Percentiles rank a stretch among this genome's conserved stretches.
Evolutionary conservation across 2,329 filamentous ascomycete species (phyloP).

Genomic region (Cladosporium sp.): DNA sequence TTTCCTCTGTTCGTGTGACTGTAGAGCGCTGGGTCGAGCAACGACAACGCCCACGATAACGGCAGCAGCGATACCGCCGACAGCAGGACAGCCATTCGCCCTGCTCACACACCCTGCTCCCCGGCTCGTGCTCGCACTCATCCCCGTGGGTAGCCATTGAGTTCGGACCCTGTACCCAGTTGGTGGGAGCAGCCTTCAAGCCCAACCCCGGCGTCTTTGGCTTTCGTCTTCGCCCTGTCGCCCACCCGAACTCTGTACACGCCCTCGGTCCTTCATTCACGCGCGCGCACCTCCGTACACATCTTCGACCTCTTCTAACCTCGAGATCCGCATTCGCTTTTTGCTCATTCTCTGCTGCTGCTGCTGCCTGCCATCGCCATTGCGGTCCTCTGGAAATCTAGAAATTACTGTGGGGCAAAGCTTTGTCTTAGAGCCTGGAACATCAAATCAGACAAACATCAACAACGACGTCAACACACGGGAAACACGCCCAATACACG

Average conservation of each 20-base stretch:
- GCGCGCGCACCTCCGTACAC: neutral
- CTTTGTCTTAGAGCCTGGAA: neutral
- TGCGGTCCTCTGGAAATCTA: neutral
- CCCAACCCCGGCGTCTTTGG: slow-evolving; percentile 1
- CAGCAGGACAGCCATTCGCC: neutral
- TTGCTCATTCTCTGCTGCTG: too few relatives aligned
- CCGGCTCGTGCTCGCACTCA: neutral
- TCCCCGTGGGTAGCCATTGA: neutral
- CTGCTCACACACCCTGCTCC: neutral
- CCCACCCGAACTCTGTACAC: slow-evolving; percentile 4
- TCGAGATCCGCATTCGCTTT: too few relatives aligned
- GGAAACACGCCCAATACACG: neutral
- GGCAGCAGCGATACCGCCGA: neutral
- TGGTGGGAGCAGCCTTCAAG: neutral
- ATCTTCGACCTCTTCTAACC: neutral
- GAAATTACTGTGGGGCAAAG: slow-evolving; percentile 2
- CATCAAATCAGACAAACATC: slow-evolving; percentile 9
- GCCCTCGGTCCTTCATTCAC: neutral
- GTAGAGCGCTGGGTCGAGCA: neutral
- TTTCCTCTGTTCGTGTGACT: neutral
- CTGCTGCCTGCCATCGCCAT: too few relatives aligned
- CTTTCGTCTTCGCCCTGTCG: neutral
- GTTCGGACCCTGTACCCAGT: neutral
- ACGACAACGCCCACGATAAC: neutral
- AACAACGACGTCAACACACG: slow-evolving; percentile 10